A percentile compares a stretch with the other conserved stretches of the same genome.
phyloP scores from a whole-genome alignment of 2,329 filamentous ascomycete species.

The Fusarium chaquense region DNA sequence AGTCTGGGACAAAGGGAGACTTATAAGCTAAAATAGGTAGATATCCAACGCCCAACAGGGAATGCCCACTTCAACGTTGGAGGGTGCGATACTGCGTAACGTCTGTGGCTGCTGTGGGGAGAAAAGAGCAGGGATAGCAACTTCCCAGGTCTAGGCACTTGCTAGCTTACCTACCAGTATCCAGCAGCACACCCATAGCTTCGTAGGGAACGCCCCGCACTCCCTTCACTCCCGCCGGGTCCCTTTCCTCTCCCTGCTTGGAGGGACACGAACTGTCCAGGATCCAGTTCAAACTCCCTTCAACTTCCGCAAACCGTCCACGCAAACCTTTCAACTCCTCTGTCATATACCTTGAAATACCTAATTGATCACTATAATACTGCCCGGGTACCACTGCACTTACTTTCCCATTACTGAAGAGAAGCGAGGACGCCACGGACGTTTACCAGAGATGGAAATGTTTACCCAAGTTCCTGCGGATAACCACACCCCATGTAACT shows the following conservation, averaged over 20 bases:
- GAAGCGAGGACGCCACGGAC: slow-evolving; percentile 18
- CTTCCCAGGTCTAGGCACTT: slow-evolving; percentile 25
- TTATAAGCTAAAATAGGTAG: slow-evolving; percentile 37
- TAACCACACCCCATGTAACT: slow-evolving; percentile 16
- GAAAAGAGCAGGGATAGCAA: slow-evolving; percentile 43
- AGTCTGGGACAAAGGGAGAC: slow-evolving; percentile 41
- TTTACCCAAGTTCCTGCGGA: not conserved
- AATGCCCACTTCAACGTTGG: slow-evolving; percentile 46
- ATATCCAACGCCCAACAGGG: slow-evolving; percentile 24
- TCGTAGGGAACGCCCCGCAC: slow-evolving; percentile 21
- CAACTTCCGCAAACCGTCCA: slow-evolving; percentile 1
- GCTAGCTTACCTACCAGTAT: slow-evolving; percentile 6
- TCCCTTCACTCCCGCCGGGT: slow-evolving; percentile 15
- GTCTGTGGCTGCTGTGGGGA: slow-evolving; percentile 41
- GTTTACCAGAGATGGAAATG: slow-evolving; percentile 13
- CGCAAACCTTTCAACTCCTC: not conserved
- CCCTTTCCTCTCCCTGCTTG: slow-evolving; percentile 16
- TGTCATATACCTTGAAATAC: not conserved
- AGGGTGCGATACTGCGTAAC: slow-evolving; percentile 28
- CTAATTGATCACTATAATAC: slow-evolving; percentile 7
- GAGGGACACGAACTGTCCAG: not conserved
- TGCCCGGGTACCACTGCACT: slow-evolving; percentile 15
- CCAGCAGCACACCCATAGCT: slow-evolving; percentile 25
- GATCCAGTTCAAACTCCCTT: slow-evolving; percentile 21
- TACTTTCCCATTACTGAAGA: slow-evolving; percentile 22